Evolutionary conservation across 129 eudicot genomes (phyloP).

Genomic region (Logfia minima): DNA sequence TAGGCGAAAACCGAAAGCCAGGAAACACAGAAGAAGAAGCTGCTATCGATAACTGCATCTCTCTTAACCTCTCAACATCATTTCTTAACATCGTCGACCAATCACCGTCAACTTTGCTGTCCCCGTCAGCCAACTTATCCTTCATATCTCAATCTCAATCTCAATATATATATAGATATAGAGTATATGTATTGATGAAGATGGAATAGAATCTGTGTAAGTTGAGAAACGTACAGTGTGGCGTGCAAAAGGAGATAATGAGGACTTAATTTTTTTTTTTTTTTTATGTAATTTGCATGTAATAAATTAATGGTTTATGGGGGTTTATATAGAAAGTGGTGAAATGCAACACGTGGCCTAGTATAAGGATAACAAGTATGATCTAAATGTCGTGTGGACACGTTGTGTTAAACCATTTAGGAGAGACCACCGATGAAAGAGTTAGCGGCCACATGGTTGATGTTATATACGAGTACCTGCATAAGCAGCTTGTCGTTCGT

Average conservation of each 20-base stretch:
- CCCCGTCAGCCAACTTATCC: slow-evolving; percentile 6
- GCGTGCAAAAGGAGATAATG: slow-evolving; percentile 22
- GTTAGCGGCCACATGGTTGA: neutral
- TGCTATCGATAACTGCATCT: slow-evolving; percentile 59
- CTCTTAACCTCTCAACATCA: slow-evolving; percentile 33
- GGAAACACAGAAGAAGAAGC: slow-evolving; percentile 70
- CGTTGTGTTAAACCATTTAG: neutral
- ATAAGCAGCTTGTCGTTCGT: too few species aligned
- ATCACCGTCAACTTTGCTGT: slow-evolving; percentile 3
- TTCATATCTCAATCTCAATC: neutral
- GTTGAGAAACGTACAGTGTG: slow-evolving; percentile 10
- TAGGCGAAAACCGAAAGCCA: slow-evolving; percentile 84
- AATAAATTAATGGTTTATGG: neutral
- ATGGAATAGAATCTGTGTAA: slow-evolving; percentile 7
- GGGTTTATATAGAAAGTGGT: neutral
- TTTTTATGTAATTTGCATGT: neutral
- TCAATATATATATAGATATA: neutral
- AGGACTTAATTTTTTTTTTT: neutral
- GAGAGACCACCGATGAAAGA: neutral
- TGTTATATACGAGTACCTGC: neutral
- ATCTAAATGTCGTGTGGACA: neutral
- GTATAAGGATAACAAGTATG: neutral
- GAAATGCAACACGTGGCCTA: neutral
- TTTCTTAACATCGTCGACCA: slow-evolving; percentile 10
- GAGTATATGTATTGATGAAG: neutral